These are phyloP conservation scores for Pyrrhoderma noxium DNA, from an alignment of 1,284 basidiomycete species.

Conservation along the genomic window DNA sequence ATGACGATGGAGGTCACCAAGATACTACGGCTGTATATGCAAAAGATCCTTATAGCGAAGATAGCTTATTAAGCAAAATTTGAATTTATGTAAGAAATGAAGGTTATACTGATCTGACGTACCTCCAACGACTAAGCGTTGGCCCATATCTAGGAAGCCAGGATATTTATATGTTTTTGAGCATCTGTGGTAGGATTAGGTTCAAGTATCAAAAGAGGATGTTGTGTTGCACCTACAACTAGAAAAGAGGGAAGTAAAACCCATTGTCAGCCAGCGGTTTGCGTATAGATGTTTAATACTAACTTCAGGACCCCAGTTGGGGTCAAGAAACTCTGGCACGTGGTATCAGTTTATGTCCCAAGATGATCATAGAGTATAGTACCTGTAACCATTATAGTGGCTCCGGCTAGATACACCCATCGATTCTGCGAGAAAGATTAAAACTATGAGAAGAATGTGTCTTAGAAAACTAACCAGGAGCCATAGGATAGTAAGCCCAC, in stretches of 20 bases:
- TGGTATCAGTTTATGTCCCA: neutral
- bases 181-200: neutral
- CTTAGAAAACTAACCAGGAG: neutral
- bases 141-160: neutral
- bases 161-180: neutral
- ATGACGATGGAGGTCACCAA: neutral
- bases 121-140: slow-evolving; percentile 1
- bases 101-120: too few relatives aligned
- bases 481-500: neutral
- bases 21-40: neutral
- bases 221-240: too few relatives aligned
- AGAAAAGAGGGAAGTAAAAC: too few relatives aligned
- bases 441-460: neutral
- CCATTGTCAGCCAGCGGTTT: neutral
- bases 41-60: neutral
- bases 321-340: neutral
- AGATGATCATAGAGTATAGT: neutral
- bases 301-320: neutral
- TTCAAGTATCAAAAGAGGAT: neutral
- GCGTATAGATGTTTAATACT: neutral
- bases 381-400: neutral
- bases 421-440: neutral
- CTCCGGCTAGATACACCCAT: neutral
- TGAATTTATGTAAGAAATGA: neutral
- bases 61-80: neutral